These are phyloP conservation scores for Physcomitrium patens DNA, from an alignment of 225 moss, liverwort and hornwort species.

Conservation along the genomic window DNA sequence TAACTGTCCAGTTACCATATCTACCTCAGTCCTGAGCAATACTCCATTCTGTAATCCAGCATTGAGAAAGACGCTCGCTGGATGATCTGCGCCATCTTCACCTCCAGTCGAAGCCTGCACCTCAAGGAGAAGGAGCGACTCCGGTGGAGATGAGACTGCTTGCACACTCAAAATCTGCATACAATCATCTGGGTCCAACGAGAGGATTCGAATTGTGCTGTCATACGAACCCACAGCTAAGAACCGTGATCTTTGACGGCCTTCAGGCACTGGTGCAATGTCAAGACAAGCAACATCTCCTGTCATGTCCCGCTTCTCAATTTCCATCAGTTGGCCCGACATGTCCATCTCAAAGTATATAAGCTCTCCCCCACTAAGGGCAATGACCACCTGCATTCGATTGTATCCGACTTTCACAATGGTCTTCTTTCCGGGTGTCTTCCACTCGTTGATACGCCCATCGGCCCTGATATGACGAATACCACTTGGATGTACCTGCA, in stretches of 20 bases:
- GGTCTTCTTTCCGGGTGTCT: slow-evolving; percentile 97
- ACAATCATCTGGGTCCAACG: slow-evolving; percentile 96
- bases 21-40: slow-evolving; percentile 91
- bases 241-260: slow-evolving; percentile 90
- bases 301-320: slow-evolving; percentile 97
- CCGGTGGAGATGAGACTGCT: slow-evolving; percentile 89
- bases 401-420: slow-evolving; percentile 97
- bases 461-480: slow-evolving; percentile 98
- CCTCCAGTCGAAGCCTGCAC: slow-evolving; percentile 95
- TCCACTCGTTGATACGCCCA: slow-evolving; percentile 99
- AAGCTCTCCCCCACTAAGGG: slow-evolving; percentile 94
- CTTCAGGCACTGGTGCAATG: slow-evolving; percentile 98
- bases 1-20: slow-evolving; percentile 95
- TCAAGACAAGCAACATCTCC: slow-evolving; percentile 98
- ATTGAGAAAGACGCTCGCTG: slow-evolving; percentile 97
- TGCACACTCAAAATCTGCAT: slow-evolving; percentile 99
- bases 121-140: slow-evolving; percentile 95
- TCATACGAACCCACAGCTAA: slow-evolving; percentile 97
- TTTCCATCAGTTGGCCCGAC: slow-evolving; percentile 97
- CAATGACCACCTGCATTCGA: slow-evolving; percentile 98
- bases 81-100: slow-evolving; percentile 98
- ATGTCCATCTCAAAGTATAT: slow-evolving; percentile 99
- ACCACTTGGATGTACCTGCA: slow-evolving; percentile 99
- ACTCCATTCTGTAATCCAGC: slow-evolving; percentile 98
- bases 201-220: slow-evolving; percentile 90